Evolutionary conservation across 805 yeast genomes (phyloP).

Genomic region (Metschnikowia anglica): DNA sequence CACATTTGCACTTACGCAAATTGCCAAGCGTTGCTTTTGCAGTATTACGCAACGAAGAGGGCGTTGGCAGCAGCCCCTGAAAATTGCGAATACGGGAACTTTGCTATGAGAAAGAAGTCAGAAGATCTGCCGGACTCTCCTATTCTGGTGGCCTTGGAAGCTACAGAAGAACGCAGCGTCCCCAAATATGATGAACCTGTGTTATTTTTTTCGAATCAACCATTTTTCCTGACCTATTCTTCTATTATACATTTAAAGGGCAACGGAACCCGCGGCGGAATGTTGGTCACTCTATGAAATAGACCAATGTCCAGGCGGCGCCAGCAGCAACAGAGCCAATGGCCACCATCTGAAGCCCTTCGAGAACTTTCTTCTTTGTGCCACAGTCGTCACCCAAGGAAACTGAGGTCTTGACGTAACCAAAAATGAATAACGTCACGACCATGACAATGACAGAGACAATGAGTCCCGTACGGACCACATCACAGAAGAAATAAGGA

Average conservation of each 20-base stretch:
- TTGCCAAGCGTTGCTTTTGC: too few species aligned
- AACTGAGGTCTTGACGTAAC: slow-evolving; percentile 78
- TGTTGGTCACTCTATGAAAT: slow-evolving; percentile 52
- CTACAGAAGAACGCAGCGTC: not conserved
- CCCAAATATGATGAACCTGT: not conserved
- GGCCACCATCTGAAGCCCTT: slow-evolving; percentile 89
- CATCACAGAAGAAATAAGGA: slow-evolving; percentile 81
- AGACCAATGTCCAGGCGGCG: slow-evolving; percentile 91
- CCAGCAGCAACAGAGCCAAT: slow-evolving; percentile 98
- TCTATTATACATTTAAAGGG: slow-evolving; percentile 10
- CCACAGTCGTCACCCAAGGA: slow-evolving; percentile 81
- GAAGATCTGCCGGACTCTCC: too few species aligned
- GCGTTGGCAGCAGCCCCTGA: too few species aligned
- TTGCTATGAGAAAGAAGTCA: too few species aligned
- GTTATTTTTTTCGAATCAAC: not conserved
- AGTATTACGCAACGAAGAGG: too few species aligned
- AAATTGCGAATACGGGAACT: too few species aligned
- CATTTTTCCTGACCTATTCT: not conserved
- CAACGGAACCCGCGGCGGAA: not conserved
- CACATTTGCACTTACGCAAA: too few species aligned
- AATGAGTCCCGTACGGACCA: slow-evolving; percentile 75
- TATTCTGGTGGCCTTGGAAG: not conserved
- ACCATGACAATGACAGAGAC: slow-evolving; percentile 78
- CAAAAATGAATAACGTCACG: slow-evolving; percentile 82
- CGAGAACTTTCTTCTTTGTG: slow-evolving; percentile 56